These are phyloP conservation scores for Athelia psychrophila DNA, from an alignment of 1,284 basidiomycete species.

Conservation along the genomic window DNA sequence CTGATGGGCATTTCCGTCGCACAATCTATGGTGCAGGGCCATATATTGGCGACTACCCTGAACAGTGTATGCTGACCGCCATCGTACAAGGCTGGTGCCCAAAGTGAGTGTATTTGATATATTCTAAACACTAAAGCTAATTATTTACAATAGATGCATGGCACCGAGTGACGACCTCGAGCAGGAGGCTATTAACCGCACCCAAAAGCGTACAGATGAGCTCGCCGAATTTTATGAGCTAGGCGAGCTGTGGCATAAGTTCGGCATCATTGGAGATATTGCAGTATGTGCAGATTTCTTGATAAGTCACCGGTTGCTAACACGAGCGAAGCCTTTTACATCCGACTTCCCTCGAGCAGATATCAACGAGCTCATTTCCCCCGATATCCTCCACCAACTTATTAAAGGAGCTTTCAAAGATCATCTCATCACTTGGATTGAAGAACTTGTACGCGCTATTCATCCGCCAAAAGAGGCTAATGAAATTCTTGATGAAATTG, in stretches of 20 bases:
- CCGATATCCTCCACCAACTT: constrained; percentile 9
- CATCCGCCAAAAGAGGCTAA: constrained; percentile 8
- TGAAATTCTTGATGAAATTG: constrained; percentile 15
- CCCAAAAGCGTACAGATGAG: neutral
- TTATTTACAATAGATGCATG: neutral
- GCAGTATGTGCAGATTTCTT: neutral
- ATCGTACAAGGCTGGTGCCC: constrained; percentile 17
- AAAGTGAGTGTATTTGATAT: constrained; percentile 8
- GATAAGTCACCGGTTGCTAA: constrained; percentile 10
- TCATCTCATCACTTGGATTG: constrained; percentile 14
- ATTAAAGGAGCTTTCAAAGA: constrained; percentile 12
- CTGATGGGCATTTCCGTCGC: constrained; percentile 14
- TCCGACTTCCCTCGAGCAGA: constrained; percentile 8
- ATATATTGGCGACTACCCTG: constrained; percentile 18
- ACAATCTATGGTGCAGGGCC: constrained; percentile 14
- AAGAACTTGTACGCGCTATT: constrained; percentile 4
- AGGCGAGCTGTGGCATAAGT: constrained; percentile 10
- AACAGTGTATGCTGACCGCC: constrained; percentile 11
- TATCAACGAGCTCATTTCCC: constrained; percentile 7
- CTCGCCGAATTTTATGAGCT: neutral
- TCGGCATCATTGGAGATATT: constrained; percentile 2
- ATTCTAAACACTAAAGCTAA: neutral
- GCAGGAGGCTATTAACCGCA: neutral
- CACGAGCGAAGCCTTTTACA: constrained; percentile 9
- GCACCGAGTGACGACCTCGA: neutral